Base-by-base conservation (phyloP, 2,329 filamentous ascomycete species). In the Chaetomium sp. region DNA sequence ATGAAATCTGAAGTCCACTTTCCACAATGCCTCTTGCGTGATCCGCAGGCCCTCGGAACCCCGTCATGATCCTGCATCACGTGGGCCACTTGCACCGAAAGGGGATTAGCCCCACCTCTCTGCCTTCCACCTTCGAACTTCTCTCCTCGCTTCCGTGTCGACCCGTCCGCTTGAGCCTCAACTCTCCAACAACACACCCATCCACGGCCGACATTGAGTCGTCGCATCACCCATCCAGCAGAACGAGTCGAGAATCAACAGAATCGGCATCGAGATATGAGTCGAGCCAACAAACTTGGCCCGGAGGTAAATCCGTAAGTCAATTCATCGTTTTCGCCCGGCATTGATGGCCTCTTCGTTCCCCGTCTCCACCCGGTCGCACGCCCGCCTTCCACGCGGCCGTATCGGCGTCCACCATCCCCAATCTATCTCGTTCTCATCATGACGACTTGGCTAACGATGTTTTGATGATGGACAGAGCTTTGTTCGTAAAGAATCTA, bases 401-500 rank as follows among this genome's bases (percentile, higher is more conserved):
- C 32, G 38, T 9, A 36, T 42, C 50, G 48, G 41, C 56, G 51
- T 50, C 56, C 54, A 47, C 35, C 55, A 54, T 57, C 53, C 51
- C 51, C 48, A 42, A 54, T 42, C 52, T 44, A 42, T 47, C 43
- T 53, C 58, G 36, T 42, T n/a, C 19, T 32, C 47, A 52, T 50
- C 42, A 14, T 44, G 33, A 33, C 12, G 35, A 57, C 55, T 51
- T 59, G 50, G 45, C 58, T 61, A 61, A 61, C 55, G 49, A 43
- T 11, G 10, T 27, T 27, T 14, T 52, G 4, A 36, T 45, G 48
- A 56, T 63, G 55, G 63, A 61, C 66, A 96, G 92, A 86, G 92
- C 94, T 87, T 89, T 99, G 80, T 97, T 97, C 84, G 92, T 97
- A 70, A 97, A 97, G 89, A 97, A 99, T 84, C 84, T 97, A 79